Evolutionary conservation across 1,284 basidiomycete genomes (phyloP).

Genomic region (Sporisorium scitamineum): DNA sequence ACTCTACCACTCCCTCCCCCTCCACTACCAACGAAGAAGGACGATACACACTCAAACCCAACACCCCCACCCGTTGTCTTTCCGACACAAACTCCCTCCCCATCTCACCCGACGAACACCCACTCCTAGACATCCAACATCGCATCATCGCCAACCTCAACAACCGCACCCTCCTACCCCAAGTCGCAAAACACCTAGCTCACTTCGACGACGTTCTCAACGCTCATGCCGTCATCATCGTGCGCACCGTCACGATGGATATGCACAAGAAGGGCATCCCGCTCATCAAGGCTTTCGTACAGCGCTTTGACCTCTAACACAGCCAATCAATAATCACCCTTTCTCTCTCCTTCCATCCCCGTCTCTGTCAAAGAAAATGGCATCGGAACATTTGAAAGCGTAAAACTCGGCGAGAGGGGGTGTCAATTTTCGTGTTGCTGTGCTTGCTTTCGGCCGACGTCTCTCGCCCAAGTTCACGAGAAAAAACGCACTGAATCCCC

Average conservation of each 20-base stretch:
- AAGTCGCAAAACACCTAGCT: conserved; percentile 46
- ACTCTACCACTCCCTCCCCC: conserved; percentile 3
- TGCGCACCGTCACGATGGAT: conserved; percentile 29
- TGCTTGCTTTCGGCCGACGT: no score
- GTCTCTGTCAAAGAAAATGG: neutral
- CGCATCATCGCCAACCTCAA: conserved; percentile 44
- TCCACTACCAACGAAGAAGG: neutral
- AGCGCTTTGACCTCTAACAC: conserved; percentile 26
- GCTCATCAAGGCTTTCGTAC: conserved; percentile 22
- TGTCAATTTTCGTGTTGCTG: neutral
- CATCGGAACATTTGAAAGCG: neutral
- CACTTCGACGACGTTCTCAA: conserved; percentile 54
- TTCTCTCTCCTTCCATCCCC: no score
- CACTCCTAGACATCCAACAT: conserved; percentile 25
- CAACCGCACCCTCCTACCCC: conserved; percentile 26
- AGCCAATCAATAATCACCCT: no score
- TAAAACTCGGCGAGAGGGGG: neutral
- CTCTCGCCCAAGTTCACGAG: no score
- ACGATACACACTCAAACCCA: conserved; percentile 9
- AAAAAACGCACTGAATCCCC: no score
- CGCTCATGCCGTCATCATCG: conserved; percentile 58
- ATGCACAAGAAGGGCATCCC: conserved; percentile 37
- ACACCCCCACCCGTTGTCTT: conserved; percentile 1
- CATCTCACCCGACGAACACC: conserved; percentile 6
- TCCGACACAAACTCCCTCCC: neutral